These are phyloP conservation scores for Capniomyces stellatus DNA, from an alignment of 371 early-diverging fungal genomes.

Conservation along the genomic window DNA sequence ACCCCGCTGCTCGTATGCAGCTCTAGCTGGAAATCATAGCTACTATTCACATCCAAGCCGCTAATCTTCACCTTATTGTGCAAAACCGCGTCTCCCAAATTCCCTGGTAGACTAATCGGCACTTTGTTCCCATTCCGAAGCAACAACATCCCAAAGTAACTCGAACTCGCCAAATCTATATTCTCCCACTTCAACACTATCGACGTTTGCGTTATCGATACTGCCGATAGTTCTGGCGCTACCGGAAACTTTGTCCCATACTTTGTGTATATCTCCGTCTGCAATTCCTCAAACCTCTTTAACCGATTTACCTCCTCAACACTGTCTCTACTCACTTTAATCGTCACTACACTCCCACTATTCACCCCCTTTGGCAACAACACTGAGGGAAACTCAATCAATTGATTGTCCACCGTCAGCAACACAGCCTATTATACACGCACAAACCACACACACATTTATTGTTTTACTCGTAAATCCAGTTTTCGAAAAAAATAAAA, in stretches of 20 bases:
- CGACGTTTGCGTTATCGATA: slow-evolving; percentile 74
- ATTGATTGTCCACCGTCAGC: slow-evolving; percentile 85
- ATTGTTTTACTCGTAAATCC: neutral
- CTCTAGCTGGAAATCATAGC: slow-evolving; percentile 68
- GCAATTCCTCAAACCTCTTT: slow-evolving; percentile 64
- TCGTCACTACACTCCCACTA: slow-evolving; percentile 85
- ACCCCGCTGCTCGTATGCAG: slow-evolving; percentile 79
- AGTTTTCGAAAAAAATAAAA: neutral
- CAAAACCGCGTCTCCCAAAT: slow-evolving; percentile 7
- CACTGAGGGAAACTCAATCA: slow-evolving; percentile 91
- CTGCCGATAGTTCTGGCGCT: slow-evolving; percentile 53
- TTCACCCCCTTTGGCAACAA: slow-evolving; percentile 84
- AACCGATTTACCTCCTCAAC: slow-evolving; percentile 63
- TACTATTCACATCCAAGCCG: slow-evolving; percentile 71
- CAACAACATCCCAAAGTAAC: slow-evolving; percentile 63
- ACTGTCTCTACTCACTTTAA: slow-evolving; percentile 71
- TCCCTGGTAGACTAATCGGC: slow-evolving; percentile 2
- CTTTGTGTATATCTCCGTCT: slow-evolving; percentile 56
- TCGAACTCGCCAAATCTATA: slow-evolving; percentile 55
- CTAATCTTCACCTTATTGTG: slow-evolving; percentile 50
- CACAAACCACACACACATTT: neutral
- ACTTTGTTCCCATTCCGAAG: slow-evolving; percentile 52
- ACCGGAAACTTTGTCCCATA: slow-evolving; percentile 65
- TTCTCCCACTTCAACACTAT: slow-evolving; percentile 78
- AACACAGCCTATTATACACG: slow-evolving; percentile 51